phyloP scores from a whole-genome alignment of 352 stramenopile genomes.

The Plasmopara halstedii region DNA sequence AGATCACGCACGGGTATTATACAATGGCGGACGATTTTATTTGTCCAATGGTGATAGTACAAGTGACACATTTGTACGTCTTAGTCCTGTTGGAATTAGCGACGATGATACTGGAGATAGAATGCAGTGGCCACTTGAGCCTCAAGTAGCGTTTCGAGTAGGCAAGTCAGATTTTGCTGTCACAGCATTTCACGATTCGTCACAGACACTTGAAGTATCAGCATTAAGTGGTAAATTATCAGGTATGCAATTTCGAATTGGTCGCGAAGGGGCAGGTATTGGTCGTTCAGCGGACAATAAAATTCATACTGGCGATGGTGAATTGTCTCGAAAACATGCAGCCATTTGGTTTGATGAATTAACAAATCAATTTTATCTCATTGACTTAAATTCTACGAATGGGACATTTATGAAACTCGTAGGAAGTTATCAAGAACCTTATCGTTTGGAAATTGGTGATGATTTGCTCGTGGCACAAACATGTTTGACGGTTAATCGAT shows the following conservation, averaged over 20 bases:
- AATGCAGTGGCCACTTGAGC: constrained; percentile 76
- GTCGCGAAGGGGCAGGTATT: constrained; percentile 80
- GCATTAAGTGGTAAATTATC: constrained; percentile 57
- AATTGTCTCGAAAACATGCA: constrained; percentile 92
- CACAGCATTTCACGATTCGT: constrained; percentile 37
- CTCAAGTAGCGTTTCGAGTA: constrained; percentile 55
- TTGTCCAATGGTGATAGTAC: constrained; percentile 42
- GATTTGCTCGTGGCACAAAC: constrained; percentile 95
- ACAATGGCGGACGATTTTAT: constrained; percentile 56
- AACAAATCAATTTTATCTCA: constrained; percentile 70
- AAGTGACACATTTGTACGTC: constrained; percentile 61
- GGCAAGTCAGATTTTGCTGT: constrained; percentile 80
- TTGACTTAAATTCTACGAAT: constrained; percentile 87
- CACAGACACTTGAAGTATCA: constrained; percentile 46
- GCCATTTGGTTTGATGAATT: constrained; percentile 88
- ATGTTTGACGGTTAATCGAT: constrained; percentile 94
- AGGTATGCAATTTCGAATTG: constrained; percentile 72
- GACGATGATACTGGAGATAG: constrained; percentile 38
- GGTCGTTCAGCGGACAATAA: constrained; percentile 82
- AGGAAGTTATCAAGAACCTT: constrained; percentile 90
- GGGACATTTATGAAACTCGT: constrained; percentile 95
- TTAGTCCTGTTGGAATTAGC: constrained; percentile 30
- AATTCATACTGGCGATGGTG: constrained; percentile 92
- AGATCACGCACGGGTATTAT: constrained; percentile 54
- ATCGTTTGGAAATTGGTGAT: constrained; percentile 89